Evolutionary conservation across 495 filamentous ascomycete genomes (phyloP).

Genomic region (Aspergillus sparsus): DNA sequence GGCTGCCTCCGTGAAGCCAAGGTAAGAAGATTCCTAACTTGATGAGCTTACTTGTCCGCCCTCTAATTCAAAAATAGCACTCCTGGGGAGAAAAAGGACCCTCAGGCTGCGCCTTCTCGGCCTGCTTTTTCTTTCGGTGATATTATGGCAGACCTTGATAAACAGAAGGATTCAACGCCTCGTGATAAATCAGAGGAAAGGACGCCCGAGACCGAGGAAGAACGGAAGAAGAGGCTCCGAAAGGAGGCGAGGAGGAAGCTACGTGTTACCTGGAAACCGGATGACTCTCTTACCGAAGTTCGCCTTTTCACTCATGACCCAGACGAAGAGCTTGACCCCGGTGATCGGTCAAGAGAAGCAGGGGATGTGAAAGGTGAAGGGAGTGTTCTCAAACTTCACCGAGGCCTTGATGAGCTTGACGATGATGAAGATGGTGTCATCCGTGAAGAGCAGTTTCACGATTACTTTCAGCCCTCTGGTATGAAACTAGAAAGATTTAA

Average conservation of each 20-base stretch:
- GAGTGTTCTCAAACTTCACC: constrained; percentile 74
- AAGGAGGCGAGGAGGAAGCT: constrained; percentile 76
- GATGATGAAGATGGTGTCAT: constrained; percentile 65
- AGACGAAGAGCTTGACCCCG: constrained; percentile 75
- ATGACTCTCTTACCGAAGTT: constrained; percentile 69
- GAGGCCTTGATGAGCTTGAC: constrained; percentile 59
- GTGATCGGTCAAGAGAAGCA: constrained; percentile 65
- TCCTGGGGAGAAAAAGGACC: constrained; percentile 44
- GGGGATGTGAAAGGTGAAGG: constrained; percentile 76
- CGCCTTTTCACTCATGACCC: constrained; percentile 76
- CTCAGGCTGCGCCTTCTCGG: constrained; percentile 40
- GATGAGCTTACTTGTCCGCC: neutral
- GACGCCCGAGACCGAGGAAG: constrained; percentile 73
- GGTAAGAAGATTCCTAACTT: constrained; percentile 29
- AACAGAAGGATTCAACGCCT: constrained; percentile 59
- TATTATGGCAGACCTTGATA: constrained; percentile 65
- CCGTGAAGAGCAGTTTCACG: constrained; percentile 46
- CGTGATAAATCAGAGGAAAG: constrained; percentile 53
- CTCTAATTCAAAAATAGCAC: constrained; percentile 31
- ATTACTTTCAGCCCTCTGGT: constrained; percentile 49
- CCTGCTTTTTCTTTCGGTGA: constrained; percentile 57
- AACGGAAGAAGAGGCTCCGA: constrained; percentile 69
- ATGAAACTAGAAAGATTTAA: constrained; percentile 7
- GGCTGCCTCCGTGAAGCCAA: constrained; percentile 33
- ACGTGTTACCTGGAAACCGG: constrained; percentile 70